Conservation (phyloP, 2,329 filamentous ascomycete genomes). For the Alternaria tenuissima region DNA sequence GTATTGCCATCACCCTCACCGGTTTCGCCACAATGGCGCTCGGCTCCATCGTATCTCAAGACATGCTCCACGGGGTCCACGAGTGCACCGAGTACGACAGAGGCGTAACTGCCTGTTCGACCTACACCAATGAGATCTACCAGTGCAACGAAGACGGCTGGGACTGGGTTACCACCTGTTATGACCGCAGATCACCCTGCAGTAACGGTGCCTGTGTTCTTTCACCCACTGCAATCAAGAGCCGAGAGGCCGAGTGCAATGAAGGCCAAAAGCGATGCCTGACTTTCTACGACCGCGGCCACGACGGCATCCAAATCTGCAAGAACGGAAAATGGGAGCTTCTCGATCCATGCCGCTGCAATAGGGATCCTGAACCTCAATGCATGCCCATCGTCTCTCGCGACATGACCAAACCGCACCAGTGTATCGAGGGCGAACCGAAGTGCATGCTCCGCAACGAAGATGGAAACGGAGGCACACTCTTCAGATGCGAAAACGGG, state of each 20-base stretch:
- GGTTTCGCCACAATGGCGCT: neutral
- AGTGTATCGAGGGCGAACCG: constrained; percentile 4
- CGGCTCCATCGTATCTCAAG: neutral
- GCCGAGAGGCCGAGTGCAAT: neutral
- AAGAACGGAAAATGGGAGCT: neutral
- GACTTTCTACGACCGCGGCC: neutral
- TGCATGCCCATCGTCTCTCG: neutral
- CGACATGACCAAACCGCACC: neutral
- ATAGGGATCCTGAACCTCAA: neutral
- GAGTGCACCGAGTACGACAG: neutral
- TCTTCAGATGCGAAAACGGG: constrained; percentile 11
- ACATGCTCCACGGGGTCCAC: neutral
- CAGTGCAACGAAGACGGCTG: neutral
- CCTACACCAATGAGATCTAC: neutral
- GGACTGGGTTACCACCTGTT: neutral
- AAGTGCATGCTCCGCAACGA: constrained; percentile 8
- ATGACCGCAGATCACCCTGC: neutral
- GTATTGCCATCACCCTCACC: neutral
- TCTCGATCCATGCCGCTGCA: neutral
- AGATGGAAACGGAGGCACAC: constrained; percentile 8
- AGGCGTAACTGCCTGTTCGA: neutral
- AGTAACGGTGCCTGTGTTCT: neutral
- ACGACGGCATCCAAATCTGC: constrained; percentile 1
- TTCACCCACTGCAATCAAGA: neutral
- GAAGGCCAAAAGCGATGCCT: neutral